Base-by-base conservation (phyloP, 441 rosid species). In the Corymbia citriodora region DNA sequence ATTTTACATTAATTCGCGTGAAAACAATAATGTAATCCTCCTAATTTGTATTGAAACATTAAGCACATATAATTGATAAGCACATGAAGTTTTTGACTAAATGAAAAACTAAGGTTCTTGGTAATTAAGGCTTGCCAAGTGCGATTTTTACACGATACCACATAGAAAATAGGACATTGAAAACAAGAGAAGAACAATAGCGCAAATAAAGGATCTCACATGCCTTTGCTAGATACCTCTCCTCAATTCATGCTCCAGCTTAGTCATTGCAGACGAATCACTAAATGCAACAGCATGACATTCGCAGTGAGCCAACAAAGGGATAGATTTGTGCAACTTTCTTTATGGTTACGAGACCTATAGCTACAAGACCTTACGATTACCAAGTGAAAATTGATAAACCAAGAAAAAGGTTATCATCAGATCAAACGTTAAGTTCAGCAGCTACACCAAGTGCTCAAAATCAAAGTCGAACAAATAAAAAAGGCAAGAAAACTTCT, bases 391-490 rank as follows among this genome's bases (percentile, higher is more conserved):
- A 29, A 27, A 29, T 27, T 27, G 33, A 63, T 63, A 29, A 27
- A 63, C 33, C 70, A 63, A 63, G 70, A 63, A 15, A 63, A 29
- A 33, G 13, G 33, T 29, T 63, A 63, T 63, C 33, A 29, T 29
- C 7, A 29, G 70, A 63, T 63, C 33, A 61, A 89, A 89, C 70
- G n/a, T 50, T 49, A 40, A 82, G 68, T 90, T 72, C 85, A 91
- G 89, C 89, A 90, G 45, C 53, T 55, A 74, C 87, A 91, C 50
- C 88, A 87, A 93, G 31, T 81, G 88, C 49, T 53, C 87, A 12
- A 31, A 89, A 90, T 89, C 70, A 68, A 87, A 88, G 55, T 31
- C 29, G 88, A 55, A 45, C 87, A 88, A 86, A 49, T 36, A 55
- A 83, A 40, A 27, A 54, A 89, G 90, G 52, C 25, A 6, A 27